Percentiles rank a stretch among this genome's conserved stretches.
Evolutionary conservation across 2,329 filamentous ascomycete species (phyloP).

Genomic region (Microcyclosporella mali): DNA sequence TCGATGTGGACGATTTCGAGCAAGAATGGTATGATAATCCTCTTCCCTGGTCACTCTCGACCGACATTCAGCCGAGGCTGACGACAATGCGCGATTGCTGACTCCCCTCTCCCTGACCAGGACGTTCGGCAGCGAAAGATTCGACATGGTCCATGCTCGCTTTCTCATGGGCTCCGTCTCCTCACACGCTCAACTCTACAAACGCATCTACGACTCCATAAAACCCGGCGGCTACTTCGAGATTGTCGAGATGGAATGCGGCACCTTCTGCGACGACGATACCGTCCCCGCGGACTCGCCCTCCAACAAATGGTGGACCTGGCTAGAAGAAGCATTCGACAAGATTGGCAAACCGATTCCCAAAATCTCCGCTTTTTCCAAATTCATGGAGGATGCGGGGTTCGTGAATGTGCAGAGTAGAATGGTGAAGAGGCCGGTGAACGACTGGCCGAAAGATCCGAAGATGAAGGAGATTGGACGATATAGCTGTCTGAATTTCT

Average conservation of each 20-base stretch:
- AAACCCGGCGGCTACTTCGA: constrained; percentile 41
- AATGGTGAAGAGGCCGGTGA: constrained; percentile 18
- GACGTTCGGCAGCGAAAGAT: constrained; percentile 33
- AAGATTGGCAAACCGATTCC: constrained; percentile 13
- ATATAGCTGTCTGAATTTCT: constrained; percentile 15
- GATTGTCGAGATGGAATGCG: constrained; percentile 39
- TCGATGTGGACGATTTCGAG: constrained; percentile 37
- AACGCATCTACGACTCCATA: constrained; percentile 28
- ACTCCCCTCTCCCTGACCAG: too few species aligned
- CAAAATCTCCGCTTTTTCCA: constrained; percentile 9
- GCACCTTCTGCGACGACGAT: constrained; percentile 36
- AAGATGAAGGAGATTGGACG: constrained; percentile 21
- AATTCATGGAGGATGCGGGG: constrained; percentile 14
- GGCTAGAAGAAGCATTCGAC: constrained; percentile 12
- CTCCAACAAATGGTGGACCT: constrained; percentile 16
- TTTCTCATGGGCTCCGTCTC: constrained; percentile 26
- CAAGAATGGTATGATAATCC: constrained; percentile 32
- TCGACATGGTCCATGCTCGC: constrained; percentile 40
- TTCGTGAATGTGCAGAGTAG: constrained; percentile 18
- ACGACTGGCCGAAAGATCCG: constrained; percentile 23
- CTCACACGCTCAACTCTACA: constrained; percentile 18
- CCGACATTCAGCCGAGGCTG: too few species aligned
- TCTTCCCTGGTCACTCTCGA: too few species aligned
- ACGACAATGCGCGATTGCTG: too few species aligned
- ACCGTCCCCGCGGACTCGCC: constrained; percentile 28